Evolutionary conservation across 2,329 filamentous ascomycete genomes (phyloP).

Genomic region (Arthroderma uncinatum): DNA sequence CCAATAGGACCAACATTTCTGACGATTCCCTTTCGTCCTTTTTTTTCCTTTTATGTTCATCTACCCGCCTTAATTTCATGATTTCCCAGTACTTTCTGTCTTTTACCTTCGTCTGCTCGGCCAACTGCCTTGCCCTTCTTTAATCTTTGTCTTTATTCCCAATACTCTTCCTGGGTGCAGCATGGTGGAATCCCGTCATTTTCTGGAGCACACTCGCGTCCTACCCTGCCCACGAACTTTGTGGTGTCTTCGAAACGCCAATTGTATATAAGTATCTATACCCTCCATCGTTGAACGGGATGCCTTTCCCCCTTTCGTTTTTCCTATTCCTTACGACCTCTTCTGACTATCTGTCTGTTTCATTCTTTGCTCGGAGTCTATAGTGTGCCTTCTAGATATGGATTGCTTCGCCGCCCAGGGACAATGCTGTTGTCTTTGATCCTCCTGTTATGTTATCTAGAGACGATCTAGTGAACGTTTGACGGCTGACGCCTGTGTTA

Average conservation of each 20-base stretch:
- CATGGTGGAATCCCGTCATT: neutral
- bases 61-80: neutral
- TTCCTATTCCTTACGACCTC: neutral
- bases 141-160: neutral
- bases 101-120: neutral
- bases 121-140: neutral
- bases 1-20: conserved; percentile 19
- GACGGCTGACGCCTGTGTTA: neutral
- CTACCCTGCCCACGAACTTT: neutral
- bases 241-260: neutral
- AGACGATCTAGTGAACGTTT: neutral
- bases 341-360: neutral
- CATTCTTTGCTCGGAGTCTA: neutral
- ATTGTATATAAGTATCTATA: conserved; percentile 1
- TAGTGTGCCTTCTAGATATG: neutral
- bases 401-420: neutral
- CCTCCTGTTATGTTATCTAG: neutral
- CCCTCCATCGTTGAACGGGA: neutral
- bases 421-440: neutral
- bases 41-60: neutral
- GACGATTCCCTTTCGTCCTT: conserved; percentile 6
- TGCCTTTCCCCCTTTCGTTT: neutral
- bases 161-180: neutral
- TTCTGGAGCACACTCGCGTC: neutral
- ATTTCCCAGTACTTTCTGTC: neutral